phyloP scores from a whole-genome alignment of 2,329 filamentous ascomycete genomes.

The Tolypocladium paradoxum region DNA sequence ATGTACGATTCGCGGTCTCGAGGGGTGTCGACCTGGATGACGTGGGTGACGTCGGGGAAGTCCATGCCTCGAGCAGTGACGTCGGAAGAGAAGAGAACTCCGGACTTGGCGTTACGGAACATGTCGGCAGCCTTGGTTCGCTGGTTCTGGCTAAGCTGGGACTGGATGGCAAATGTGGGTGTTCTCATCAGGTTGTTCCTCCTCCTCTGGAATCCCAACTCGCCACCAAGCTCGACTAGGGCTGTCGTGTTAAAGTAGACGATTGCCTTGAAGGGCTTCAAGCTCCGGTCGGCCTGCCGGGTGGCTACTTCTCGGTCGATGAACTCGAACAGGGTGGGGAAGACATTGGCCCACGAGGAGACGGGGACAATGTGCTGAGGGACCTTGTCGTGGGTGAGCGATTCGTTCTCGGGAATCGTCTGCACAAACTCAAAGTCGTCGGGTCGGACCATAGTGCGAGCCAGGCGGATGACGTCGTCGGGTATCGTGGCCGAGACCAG shows the following conservation, averaged over 20 bases:
- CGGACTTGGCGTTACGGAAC: conserved; percentile 57
- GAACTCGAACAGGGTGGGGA: conserved; percentile 71
- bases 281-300: conserved; percentile 24
- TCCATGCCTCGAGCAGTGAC: conserved; percentile 78
- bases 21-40: conserved; percentile 61
- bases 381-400: conserved; percentile 73
- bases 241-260: conserved; percentile 78
- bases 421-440: conserved; percentile 79
- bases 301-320: conserved; percentile 47
- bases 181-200: conserved; percentile 26
- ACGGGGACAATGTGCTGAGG: conserved; percentile 67
- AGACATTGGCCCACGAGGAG: conserved; percentile 60
- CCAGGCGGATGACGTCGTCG: conserved; percentile 68
- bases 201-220: conserved; percentile 33
- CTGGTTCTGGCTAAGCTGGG: conserved; percentile 57
- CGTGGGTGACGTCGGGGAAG: conserved; percentile 70
- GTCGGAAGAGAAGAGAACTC: conserved; percentile 65
- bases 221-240: conserved; percentile 54
- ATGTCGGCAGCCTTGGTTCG: conserved; percentile 60
- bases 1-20: conserved; percentile 61
- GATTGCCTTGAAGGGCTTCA: conserved; percentile 82
- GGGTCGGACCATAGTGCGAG: conserved; percentile 65
- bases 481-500: conserved; percentile 95
- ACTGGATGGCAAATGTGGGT: conserved; percentile 57
- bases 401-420: conserved; percentile 73